Conservation (phyloP, 768 basidiomycete genomes). For the Amylocystis lapponica region DNA sequence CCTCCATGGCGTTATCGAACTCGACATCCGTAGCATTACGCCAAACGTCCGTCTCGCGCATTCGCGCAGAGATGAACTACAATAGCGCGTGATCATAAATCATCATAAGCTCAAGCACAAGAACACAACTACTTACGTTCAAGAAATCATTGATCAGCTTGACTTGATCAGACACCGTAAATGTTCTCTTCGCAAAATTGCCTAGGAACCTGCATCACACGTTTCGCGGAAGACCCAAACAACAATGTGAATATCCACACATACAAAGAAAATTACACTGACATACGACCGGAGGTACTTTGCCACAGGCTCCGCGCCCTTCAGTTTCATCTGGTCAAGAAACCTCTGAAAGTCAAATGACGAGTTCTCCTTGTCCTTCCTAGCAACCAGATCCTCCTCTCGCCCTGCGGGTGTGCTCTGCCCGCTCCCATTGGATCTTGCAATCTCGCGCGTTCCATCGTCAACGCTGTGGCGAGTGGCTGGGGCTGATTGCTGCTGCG, state of each 20-base stretch:
- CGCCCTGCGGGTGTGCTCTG: slow-evolving; percentile 13
- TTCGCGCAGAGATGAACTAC: slow-evolving; percentile 85
- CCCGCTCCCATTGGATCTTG: slow-evolving; percentile 12
- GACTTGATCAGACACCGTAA: slow-evolving; percentile 89
- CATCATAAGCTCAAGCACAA: neutral
- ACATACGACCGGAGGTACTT: slow-evolving; percentile 94
- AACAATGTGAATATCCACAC: slow-evolving; percentile 1
- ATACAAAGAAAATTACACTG: slow-evolving; percentile 4
- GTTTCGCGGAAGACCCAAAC: neutral
- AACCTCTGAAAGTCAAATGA: slow-evolving; percentile 93
- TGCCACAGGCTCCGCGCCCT: slow-evolving; percentile 85
- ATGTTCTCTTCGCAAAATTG: slow-evolving; percentile 89
- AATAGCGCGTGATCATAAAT: slow-evolving; percentile 10
- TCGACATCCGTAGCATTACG: slow-evolving; percentile 69
- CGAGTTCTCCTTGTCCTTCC: slow-evolving; percentile 30
- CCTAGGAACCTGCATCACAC: slow-evolving; percentile 69
- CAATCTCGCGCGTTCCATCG: slow-evolving; percentile 9
- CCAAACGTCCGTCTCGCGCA: slow-evolving; percentile 85
- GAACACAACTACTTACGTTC: slow-evolving; percentile 42
- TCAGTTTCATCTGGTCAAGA: slow-evolving; percentile 88
- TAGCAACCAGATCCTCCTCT: slow-evolving; percentile 13
- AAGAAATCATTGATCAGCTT: slow-evolving; percentile 95
- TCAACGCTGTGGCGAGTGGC: neutral
- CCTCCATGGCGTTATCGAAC: slow-evolving; percentile 96
- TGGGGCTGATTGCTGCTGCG: slow-evolving; percentile 36